Evolutionary conservation across 495 filamentous ascomycete species (phyloP).

Genomic region (Neurospora intermedia): DNA sequence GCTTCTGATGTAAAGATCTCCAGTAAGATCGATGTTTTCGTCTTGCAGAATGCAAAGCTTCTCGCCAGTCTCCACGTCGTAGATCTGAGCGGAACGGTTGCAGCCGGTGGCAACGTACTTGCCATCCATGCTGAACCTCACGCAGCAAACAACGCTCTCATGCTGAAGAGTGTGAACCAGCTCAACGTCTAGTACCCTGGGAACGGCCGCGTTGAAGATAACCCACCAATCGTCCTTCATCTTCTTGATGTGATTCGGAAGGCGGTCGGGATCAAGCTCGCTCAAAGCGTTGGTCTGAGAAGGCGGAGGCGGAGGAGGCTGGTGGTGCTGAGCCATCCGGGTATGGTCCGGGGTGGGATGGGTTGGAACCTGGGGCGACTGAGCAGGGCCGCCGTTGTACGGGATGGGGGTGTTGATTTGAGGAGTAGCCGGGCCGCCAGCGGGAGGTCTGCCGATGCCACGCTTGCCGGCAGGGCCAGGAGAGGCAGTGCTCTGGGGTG

Average conservation of each 20-base stretch:
- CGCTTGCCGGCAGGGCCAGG: constrained; percentile 68
- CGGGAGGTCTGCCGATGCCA: constrained; percentile 41
- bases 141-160: constrained; percentile 86
- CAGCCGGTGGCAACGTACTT: constrained; percentile 84
- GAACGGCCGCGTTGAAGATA: constrained; percentile 78
- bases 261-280: constrained; percentile 74
- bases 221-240: constrained; percentile 79
- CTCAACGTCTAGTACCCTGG: constrained; percentile 75
- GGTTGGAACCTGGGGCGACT: constrained; percentile 69
- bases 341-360: constrained; percentile 61
- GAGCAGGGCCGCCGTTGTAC: constrained; percentile 62
- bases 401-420: constrained; percentile 75
- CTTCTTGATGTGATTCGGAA: constrained; percentile 76
- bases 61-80: constrained; percentile 68
- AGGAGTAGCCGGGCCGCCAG: constrained; percentile 74
- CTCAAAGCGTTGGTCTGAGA: constrained; percentile 63
- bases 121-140: constrained; percentile 79
- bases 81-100: constrained; percentile 83
- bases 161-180: constrained; percentile 77
- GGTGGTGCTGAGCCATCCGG: constrained; percentile 23
- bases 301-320: constrained; percentile 32
- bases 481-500: constrained; percentile 76
- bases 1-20: constrained; percentile 82
- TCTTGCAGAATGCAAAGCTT: constrained; percentile 74
- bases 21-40: constrained; percentile 70